Evolutionary conservation across 768 basidiomycete genomes (phyloP).

Genomic region (Lactarius sanguifluus): DNA sequence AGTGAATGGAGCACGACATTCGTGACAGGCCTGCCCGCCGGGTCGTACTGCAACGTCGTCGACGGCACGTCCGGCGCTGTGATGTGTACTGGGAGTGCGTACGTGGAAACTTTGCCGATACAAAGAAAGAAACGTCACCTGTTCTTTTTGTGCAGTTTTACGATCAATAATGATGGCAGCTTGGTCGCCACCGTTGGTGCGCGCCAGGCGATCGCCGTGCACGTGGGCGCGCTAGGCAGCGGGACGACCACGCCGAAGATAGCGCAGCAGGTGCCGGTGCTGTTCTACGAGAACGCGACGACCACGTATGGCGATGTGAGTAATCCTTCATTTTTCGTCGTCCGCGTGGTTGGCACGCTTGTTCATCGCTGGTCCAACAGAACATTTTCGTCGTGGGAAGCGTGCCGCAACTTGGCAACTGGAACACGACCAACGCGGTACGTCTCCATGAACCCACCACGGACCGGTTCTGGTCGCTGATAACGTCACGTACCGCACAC

Average conservation of each 20-base stretch:
- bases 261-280: constrained; percentile 14
- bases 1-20: constrained; percentile 56
- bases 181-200: constrained; percentile 33
- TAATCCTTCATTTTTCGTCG: neutral
- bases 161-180: constrained; percentile 18
- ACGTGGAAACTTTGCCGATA: neutral
- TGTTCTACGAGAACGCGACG: constrained; percentile 53
- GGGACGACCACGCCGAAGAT: neutral
- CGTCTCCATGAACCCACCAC: neutral
- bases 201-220: constrained; percentile 33
- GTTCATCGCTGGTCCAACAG: constrained; percentile 34
- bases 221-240: constrained; percentile 26
- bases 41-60: constrained; percentile 65
- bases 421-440: constrained; percentile 52
- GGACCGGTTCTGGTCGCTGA: neutral
- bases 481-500: neutral
- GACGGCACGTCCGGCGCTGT: constrained; percentile 45
- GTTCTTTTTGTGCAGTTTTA: constrained; percentile 28
- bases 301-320: constrained; percentile 58
- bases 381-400: constrained; percentile 63
- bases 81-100: constrained; percentile 54
- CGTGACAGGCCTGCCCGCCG: constrained; percentile 54
- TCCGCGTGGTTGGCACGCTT: neutral
- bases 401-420: constrained; percentile 52
- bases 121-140: too few relatives aligned